phyloP scores from a whole-genome alignment of 2,329 filamentous ascomycete genomes.

The Nigrospora osmanthi region DNA sequence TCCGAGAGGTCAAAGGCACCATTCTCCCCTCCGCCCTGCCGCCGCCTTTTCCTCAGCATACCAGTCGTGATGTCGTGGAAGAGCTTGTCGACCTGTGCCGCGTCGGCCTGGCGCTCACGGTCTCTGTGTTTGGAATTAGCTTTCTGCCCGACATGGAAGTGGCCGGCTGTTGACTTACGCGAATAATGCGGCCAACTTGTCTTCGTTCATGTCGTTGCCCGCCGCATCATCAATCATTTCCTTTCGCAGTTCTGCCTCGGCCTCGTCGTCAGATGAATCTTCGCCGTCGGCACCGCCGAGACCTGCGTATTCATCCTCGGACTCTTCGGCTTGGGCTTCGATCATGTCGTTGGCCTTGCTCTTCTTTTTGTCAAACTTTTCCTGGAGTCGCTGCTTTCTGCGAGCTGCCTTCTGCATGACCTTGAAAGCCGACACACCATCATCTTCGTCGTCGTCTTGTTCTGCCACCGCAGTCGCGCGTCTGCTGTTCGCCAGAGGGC shows the following conservation, averaged over 20 bases:
- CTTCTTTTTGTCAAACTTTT: constrained; percentile 72
- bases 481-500: constrained; percentile 14
- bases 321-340: constrained; percentile 91
- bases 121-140: constrained; percentile 43
- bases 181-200: constrained; percentile 76
- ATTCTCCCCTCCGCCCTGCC: constrained; percentile 45
- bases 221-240: constrained; percentile 87
- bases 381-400: constrained; percentile 42
- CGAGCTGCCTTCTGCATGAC: constrained; percentile 60
- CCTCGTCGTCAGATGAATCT: constrained; percentile 68
- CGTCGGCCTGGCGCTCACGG: constrained; percentile 70
- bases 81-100: constrained; percentile 82
- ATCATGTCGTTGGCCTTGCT: constrained; percentile 83
- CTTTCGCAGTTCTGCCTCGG: constrained; percentile 61
- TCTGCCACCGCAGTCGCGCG: constrained; percentile 27
- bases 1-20: constrained; percentile 81
- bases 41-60: constrained; percentile 67
- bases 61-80: constrained; percentile 91
- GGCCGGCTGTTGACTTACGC: constrained; percentile 54
- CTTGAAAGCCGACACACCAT: constrained; percentile 49
- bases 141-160: too few relatives aligned
- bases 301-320: constrained; percentile 95
- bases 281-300: constrained; percentile 87
- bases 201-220: constrained; percentile 69
- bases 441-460: constrained; percentile 2